phyloP scores from a whole-genome alignment of 345 rosid genomes.

The Erucastrum elatum region DNA sequence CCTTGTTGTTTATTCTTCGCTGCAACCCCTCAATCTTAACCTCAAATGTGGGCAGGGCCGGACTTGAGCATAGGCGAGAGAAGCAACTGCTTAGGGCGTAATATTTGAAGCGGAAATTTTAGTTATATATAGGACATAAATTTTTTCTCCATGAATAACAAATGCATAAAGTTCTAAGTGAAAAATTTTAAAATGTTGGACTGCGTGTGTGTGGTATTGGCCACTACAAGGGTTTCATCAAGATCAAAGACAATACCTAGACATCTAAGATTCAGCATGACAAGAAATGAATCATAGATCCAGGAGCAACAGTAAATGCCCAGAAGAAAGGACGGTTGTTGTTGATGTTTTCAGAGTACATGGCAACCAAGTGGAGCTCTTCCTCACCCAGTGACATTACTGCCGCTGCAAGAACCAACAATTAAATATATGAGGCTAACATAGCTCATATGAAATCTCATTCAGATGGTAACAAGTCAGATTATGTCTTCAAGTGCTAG shows the following conservation, averaged over 20 bases:
- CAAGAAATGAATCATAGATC: constrained; percentile 76
- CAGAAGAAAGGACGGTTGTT: constrained; percentile 75
- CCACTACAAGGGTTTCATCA: constrained; percentile 95
- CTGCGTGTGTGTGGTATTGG: constrained; percentile 84
- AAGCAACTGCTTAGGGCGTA: too few relatives aligned
- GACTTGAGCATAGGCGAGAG: too few relatives aligned
- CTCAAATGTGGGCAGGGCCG: constrained; percentile 80
- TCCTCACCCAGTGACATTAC: constrained; percentile 72
- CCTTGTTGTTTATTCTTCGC: constrained; percentile 69
- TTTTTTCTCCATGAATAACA: too few relatives aligned
- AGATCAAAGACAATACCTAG: constrained; percentile 95
- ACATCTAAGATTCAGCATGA: constrained; percentile 93
- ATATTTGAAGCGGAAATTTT: too few relatives aligned
- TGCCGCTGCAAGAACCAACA: constrained; percentile 62
- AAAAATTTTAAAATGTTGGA: too few relatives aligned
- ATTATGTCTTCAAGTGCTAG: not conserved
- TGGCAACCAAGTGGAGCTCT: constrained; percentile 97
- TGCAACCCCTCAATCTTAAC: constrained; percentile 82
- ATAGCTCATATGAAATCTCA: not conserved
- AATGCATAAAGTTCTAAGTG: too few relatives aligned
- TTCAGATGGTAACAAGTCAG: constrained; percentile 4
- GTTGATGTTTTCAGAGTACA: constrained; percentile 59
- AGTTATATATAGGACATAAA: too few relatives aligned
- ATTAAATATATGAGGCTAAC: not conserved
- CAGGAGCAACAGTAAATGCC: constrained; percentile 74